Evolutionary conservation across 345 rosid species (phyloP), one percentile per base, ranked within the genome.

Genomic region (Eucalyptus rudis): DNA sequence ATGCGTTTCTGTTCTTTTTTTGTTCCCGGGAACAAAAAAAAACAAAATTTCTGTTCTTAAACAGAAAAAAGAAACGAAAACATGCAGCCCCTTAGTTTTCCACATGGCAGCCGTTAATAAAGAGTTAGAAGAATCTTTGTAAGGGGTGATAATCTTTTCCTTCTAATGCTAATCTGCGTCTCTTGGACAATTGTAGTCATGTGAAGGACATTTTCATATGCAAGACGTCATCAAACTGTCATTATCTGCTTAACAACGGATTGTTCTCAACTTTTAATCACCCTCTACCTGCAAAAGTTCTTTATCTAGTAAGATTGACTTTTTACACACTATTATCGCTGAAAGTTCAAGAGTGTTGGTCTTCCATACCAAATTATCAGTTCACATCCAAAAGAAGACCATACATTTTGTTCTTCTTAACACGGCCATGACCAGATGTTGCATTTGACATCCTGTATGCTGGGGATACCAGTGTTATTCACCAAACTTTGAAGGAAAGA

Each of bases 391-490:
- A 86, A 86, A 86, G 20, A n/a, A 86, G 64, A 51, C 15, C 62
- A 76, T 76, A 36, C 7, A 13, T 20, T 89, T 87, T 43, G 86
- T 88, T 89, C 80, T 58, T 93, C 96, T 96, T 95, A 90, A 96
- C 95, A 40, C 89, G 85, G 17, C 86, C 89, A 90, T 86, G 66
- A 86, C 45, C 92, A 97, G 99, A 95, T 96, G 96, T 97, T 93
- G 97, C 96, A 89, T 97, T 97, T 93, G 99, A 97, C 92, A 91
- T 97, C 89, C 99, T 97, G 89, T 97, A 97, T 90, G 95, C 95
- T 80, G 96, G 99, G 76, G 99, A 97, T 91, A 96, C 99, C 81
- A 97, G 99, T 80, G 96, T 97, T 87, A 95, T 97, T 92, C 99
- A 97, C 93, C 99, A 94, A 93, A 95, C 95, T 90, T 94, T 97